Percentiles rank a stretch among this genome's conserved stretches.
These are phyloP conservation scores for Porcisia hertigi DNA, from an alignment of 208 protist genomes.

Conservation along the genomic window DNA sequence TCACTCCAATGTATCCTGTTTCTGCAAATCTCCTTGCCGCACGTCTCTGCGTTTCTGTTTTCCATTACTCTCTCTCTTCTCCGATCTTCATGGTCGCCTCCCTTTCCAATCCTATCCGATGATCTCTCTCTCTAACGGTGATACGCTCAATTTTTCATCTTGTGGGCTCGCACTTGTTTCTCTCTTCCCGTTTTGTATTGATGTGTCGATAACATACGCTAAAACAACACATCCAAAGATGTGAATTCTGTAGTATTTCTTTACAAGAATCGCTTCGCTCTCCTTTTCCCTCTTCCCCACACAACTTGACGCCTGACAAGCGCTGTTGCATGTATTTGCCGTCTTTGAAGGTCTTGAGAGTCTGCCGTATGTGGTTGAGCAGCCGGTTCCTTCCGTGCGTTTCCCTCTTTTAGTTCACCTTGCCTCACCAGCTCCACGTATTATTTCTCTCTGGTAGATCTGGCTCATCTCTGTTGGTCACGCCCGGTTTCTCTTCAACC, in stretches of 20 bases:
- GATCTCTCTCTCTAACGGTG: not conserved
- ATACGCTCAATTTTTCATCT: constrained; percentile 6
- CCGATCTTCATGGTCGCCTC: constrained; percentile 6
- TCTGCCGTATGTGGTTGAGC: not conserved
- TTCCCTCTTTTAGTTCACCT: not conserved
- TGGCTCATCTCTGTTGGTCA: not conserved
- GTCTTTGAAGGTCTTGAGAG: not conserved
- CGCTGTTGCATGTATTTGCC: not conserved
- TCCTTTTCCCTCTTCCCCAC: not conserved
- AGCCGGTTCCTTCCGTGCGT: not conserved
- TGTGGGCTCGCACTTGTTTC: constrained; percentile 17
- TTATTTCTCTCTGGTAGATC: not conserved
- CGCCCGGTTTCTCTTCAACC: not conserved
- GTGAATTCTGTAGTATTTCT: not conserved
- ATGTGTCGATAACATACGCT: not conserved
- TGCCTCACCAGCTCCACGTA: not conserved
- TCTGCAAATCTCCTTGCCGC: not conserved
- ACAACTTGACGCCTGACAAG: not conserved
- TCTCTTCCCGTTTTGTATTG: constrained; percentile 10
- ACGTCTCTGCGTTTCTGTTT: constrained; percentile 1
- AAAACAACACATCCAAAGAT: not conserved
- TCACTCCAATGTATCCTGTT: constrained; percentile 1
- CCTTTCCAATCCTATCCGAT: constrained; percentile 5
- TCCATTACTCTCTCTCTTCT: not conserved
- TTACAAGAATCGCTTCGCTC: not conserved